Evolutionary conservation across 108 stramenopile species (phyloP).

Genomic region (Skeletonema tropicum): DNA sequence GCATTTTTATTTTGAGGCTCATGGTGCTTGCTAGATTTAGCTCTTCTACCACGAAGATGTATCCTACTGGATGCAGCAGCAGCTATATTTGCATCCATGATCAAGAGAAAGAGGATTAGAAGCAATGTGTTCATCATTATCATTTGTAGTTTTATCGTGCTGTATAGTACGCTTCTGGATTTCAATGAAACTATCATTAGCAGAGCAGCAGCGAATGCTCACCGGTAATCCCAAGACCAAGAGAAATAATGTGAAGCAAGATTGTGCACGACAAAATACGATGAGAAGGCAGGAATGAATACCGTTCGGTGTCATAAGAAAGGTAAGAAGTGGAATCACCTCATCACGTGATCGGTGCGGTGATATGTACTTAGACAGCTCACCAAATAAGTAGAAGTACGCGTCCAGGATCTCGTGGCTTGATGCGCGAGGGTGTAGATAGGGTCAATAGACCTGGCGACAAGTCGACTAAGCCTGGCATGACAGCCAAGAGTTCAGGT

Average conservation of each 20-base stretch:
- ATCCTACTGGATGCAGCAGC: too few relatives aligned
- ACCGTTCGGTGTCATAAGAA: not conserved
- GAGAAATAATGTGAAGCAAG: too few relatives aligned
- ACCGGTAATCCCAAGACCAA: too few relatives aligned
- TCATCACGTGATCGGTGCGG: too few relatives aligned
- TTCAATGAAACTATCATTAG: not conserved
- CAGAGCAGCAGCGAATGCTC: not conserved
- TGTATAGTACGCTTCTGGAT: too few relatives aligned
- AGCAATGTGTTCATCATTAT: not conserved
- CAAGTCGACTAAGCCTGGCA: conserved; percentile 20
- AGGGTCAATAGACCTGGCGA: conserved; percentile 13
- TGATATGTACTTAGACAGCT: too few relatives aligned
- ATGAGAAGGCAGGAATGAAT: too few relatives aligned
- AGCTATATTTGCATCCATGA: not conserved
- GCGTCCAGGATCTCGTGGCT: conserved; percentile 10
- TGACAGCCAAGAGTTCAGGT: not conserved
- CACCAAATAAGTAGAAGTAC: too few relatives aligned
- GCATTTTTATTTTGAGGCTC: not conserved
- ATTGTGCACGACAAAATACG: too few relatives aligned
- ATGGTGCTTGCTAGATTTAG: not conserved
- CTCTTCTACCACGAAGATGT: too few relatives aligned
- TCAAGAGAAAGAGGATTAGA: not conserved
- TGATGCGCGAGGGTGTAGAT: conserved; percentile 28
- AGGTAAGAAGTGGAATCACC: conserved; percentile 24
- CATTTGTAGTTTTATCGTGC: not conserved